Percentiles rank a stretch among this genome's conserved stretches.
These are phyloP conservation scores for Teratosphaeria destructans DNA, from an alignment of 2,329 filamentous ascomycete genomes.

Conservation along the genomic window DNA sequence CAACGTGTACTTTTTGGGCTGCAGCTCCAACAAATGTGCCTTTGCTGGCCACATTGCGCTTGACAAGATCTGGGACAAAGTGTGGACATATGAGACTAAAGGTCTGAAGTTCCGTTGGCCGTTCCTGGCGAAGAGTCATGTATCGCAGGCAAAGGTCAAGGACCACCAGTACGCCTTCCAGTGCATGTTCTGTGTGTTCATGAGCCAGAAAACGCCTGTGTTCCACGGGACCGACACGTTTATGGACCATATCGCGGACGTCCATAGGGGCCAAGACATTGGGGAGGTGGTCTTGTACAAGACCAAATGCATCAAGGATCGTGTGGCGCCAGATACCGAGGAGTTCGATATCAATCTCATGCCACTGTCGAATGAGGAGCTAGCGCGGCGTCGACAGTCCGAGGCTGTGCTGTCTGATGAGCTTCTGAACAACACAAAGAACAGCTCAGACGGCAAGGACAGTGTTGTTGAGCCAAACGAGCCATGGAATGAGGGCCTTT, in stretches of 20 bases:
- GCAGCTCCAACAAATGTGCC: conserved; percentile 32
- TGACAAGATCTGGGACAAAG: conserved; percentile 19
- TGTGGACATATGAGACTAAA: conserved; percentile 12
- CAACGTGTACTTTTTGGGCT: conserved; percentile 25
- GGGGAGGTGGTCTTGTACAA: conserved; percentile 29
- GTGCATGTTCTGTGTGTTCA: conserved; percentile 38
- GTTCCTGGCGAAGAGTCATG: conserved; percentile 39
- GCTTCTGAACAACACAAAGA: conserved; percentile 7
- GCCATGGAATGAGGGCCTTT: conserved; percentile 25
- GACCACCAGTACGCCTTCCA: conserved; percentile 27
- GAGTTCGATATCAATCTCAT: conserved; percentile 40
- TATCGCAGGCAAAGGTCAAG: conserved; percentile 24
- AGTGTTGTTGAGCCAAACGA: conserved; percentile 17
- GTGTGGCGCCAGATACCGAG: conserved; percentile 29
- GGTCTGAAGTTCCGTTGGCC: conserved; percentile 37
- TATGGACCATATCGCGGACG: conserved; percentile 32
- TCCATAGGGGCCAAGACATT: conserved; percentile 26
- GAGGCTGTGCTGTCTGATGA: conserved; percentile 14
- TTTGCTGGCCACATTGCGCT: conserved; percentile 29
- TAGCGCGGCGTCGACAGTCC: conserved; percentile 3
- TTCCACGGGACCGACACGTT: conserved; percentile 33
- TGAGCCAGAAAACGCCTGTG: conserved; percentile 25
- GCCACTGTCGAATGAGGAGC: conserved; percentile 13
- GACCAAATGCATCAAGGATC: conserved; percentile 34
- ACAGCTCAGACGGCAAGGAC: conserved; percentile 14